These are phyloP conservation scores for Venturia oleaginea DNA, from an alignment of 2,329 filamentous ascomycete species.

Conservation along the genomic window DNA sequence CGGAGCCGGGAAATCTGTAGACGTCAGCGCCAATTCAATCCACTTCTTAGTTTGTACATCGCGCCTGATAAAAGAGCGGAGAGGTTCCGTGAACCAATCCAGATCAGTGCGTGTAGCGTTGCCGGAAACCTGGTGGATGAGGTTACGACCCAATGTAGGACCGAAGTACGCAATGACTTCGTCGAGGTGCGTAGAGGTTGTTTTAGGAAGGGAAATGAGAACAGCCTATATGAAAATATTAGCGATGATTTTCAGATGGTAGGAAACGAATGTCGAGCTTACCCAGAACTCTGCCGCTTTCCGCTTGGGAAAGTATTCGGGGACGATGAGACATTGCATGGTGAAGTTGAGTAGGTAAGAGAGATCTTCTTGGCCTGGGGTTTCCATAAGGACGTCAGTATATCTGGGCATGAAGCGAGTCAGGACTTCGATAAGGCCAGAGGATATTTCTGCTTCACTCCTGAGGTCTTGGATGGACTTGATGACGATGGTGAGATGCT, in stretches of 20 bases:
- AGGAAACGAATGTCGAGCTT: constrained; percentile 20
- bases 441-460: constrained; percentile 14
- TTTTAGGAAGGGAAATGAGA: constrained; percentile 4
- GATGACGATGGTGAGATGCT: constrained; percentile 7
- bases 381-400: constrained; percentile 26
- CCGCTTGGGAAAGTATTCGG: constrained; percentile 66
- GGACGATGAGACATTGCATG: constrained; percentile 58
- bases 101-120: constrained; percentile 62
- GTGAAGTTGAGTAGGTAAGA: constrained; percentile 65
- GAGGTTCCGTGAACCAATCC: constrained; percentile 44
- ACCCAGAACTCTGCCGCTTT: constrained; percentile 71
- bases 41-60: constrained; percentile 50
- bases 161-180: constrained; percentile 51
- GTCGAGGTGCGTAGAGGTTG: constrained; percentile 22
- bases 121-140: constrained; percentile 59
- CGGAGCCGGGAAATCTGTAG: background rate
- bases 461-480: constrained; percentile 2
- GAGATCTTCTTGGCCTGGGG: constrained; percentile 47
- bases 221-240: background rate
- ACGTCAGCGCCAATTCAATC: constrained; percentile 22
- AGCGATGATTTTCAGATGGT: background rate
- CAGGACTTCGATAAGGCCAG: constrained; percentile 12
- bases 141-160: constrained; percentile 48
- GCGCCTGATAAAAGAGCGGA: constrained; percentile 23
- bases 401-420: constrained; percentile 15